These are phyloP conservation scores for Pyropia yezoensis DNA, from an alignment of 23 red algal genomes.

Conservation along the genomic window DNA sequence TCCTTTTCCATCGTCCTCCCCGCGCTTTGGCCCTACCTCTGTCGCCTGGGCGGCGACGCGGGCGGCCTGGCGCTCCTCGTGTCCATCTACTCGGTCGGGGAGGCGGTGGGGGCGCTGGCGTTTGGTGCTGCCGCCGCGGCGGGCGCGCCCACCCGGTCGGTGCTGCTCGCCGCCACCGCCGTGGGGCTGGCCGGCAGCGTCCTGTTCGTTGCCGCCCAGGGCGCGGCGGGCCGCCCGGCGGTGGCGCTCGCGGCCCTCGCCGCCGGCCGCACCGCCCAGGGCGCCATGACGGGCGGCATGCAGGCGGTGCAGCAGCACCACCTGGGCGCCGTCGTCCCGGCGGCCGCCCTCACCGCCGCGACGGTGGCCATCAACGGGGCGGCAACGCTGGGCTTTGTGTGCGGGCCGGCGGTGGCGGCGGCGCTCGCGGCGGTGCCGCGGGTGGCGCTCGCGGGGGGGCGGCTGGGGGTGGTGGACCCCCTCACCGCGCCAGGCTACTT, in stretches of 20 bases:
- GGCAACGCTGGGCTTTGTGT: constrained; percentile 35
- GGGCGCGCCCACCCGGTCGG: neutral
- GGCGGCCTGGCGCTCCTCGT: constrained; percentile 25
- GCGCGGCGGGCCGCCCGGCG: neutral
- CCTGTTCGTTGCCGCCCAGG: constrained; percentile 18
- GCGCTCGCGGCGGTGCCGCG: constrained; percentile 3
- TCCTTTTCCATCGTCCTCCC: constrained; percentile 63
- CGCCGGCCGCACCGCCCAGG: constrained; percentile 7
- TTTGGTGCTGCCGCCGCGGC: constrained; percentile 8
- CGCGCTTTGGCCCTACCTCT: constrained; percentile 48
- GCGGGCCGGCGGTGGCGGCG: constrained; percentile 15
- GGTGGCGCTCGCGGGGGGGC: neutral
- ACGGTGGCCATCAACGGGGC: constrained; percentile 19
- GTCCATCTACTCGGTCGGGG: constrained; percentile 44
- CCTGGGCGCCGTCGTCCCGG: neutral
- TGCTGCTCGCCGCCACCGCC: neutral
- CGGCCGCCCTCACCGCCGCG: neutral
- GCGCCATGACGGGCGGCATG: constrained; percentile 38
- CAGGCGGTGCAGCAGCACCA: constrained; percentile 43
- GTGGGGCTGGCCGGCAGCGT: constrained; percentile 22
- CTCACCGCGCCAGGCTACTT: constrained; percentile 38
- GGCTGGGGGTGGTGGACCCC: constrained; percentile 4
- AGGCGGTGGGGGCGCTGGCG: constrained; percentile 26
- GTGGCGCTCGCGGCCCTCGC: constrained; percentile 2
- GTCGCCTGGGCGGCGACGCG: constrained; percentile 1